Base-by-base conservation (phyloP, 192 early-diverging fungal species). In the Entomortierella chlamydospora region DNA sequence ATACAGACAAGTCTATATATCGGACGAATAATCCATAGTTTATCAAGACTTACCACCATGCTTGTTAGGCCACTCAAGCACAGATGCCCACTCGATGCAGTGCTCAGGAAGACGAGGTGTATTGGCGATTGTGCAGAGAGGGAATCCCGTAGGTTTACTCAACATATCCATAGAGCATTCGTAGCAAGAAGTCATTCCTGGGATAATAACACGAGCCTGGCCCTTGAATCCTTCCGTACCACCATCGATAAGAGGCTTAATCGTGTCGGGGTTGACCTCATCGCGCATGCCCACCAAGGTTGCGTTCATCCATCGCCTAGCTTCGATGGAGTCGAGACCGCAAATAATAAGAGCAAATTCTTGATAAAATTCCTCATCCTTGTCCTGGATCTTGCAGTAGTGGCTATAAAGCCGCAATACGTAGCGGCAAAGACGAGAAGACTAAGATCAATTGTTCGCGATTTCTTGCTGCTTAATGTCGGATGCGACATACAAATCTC, bases 101-200 rank as follows among this genome's bases (percentile, higher is more conserved):
- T 99, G 98, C 72, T 99, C 98, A 4, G 98, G 98, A 31, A 99
- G 81, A 6, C 98, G 90, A 9, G 98, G 98, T 23, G 98, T 98
- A 70, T 99, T 98, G 41, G 98, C 96, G 73, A 99, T 99, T 4
- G 98, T 99, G 82, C 98, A 99, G 28, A 99, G 96, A 0, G 97
- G 97, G 57, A 93, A 99, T 0, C 93, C 93, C 6, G 87, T 91
- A 37, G 92, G 94, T 65, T 96, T 94, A 64, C 92, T 93, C 49
- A 95, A 89, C 93, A 99, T 92, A 60, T 95, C 93, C 51, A 99
- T 83, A 0, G 95, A 95, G 74, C 97, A 99, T 82, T 99, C 97
- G 64, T 97, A 98, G 83, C 97, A 99, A 0, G 96, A 93, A 4
- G 89, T 93, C 30, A 92, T 85, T 6, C 82, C 86, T 0, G 97